Evolutionary conservation across 306 rosid genomes (phyloP).

Genomic region (Quercus suber): DNA sequence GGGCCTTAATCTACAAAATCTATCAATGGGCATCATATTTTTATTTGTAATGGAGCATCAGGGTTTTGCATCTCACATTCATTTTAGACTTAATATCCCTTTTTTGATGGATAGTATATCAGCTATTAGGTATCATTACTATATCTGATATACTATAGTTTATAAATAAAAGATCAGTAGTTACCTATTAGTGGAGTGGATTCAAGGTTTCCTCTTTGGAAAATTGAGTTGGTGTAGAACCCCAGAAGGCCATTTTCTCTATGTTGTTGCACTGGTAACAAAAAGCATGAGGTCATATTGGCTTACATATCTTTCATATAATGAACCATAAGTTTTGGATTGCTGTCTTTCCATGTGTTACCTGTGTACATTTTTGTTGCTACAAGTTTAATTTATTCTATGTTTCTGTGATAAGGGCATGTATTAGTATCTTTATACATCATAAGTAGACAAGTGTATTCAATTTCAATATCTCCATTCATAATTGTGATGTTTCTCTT

Average conservation of each 20-base stretch:
- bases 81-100: background rate
- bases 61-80: too few relatives aligned
- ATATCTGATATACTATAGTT: background rate
- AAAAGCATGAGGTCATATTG: background rate
- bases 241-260: background rate
- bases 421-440: background rate
- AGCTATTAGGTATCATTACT: background rate
- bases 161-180: background rate
- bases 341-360: background rate
- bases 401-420: background rate
- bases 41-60: too few relatives aligned
- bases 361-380: background rate
- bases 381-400: background rate
- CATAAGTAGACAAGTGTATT: background rate
- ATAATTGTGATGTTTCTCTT: too few relatives aligned
- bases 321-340: background rate
- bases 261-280: background rate
- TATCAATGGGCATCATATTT: background rate
- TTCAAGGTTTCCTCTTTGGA: background rate
- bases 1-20: background rate
- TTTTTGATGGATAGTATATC: background rate
- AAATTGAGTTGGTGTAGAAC: background rate
- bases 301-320: background rate
- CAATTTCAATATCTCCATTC: background rate
- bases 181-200: background rate